Conservation (phyloP, 2,329 filamentous ascomycete species). For the Paraphaeosphaeria minitans region DNA sequence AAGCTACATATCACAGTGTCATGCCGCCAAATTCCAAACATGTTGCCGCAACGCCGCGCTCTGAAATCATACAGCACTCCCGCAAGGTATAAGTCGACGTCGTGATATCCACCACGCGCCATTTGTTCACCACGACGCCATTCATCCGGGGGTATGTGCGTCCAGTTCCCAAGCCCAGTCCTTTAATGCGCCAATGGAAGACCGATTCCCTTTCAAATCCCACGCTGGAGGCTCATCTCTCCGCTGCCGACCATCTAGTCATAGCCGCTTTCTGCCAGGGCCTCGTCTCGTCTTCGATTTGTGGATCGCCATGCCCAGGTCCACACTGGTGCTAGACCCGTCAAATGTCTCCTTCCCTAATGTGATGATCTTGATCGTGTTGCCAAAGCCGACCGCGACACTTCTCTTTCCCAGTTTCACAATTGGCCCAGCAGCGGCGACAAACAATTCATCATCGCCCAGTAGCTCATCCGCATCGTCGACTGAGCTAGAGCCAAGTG, state of each 20-base stretch:
- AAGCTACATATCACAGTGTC: neutral
- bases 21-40: neutral
- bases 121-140: neutral
- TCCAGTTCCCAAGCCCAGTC: neutral
- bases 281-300: constrained; percentile 20
- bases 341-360: constrained; percentile 70
- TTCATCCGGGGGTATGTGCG: constrained; percentile 2
- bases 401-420: constrained; percentile 66
- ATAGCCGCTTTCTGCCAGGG: constrained; percentile 26
- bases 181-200: neutral
- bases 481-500: constrained; percentile 33
- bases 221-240: neutral
- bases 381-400: constrained; percentile 73
- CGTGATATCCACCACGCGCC: neutral
- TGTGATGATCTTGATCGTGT: constrained; percentile 72
- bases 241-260: constrained; percentile 3
- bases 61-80: neutral
- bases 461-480: constrained; percentile 16
- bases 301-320: constrained; percentile 17
- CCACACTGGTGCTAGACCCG: constrained; percentile 13
- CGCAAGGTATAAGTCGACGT: neutral
- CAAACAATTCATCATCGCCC: constrained; percentile 63
- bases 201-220: neutral
- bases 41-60: neutral
- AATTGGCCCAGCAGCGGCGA: constrained; percentile 69